Evolutionary conservation across 768 basidiomycete species (phyloP).

Genomic region (Hortiboletus flavorubellus): DNA sequence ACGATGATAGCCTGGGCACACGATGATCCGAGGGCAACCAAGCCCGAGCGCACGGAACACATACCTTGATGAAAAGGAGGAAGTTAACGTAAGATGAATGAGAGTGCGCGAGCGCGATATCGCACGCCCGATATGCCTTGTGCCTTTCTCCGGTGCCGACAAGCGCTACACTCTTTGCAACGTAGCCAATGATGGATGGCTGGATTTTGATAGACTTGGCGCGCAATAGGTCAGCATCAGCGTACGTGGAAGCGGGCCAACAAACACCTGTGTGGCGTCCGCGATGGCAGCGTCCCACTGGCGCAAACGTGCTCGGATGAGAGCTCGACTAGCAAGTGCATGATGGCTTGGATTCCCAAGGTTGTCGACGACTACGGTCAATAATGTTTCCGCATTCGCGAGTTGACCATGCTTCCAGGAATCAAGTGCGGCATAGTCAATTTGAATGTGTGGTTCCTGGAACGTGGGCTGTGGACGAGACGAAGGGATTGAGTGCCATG

Average conservation of each 20-base stretch:
- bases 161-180: neutral
- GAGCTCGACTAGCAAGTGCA: neutral
- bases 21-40: accelerated
- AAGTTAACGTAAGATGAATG: neutral
- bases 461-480: neutral
- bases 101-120: neutral
- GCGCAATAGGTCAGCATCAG: neutral
- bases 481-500: neutral
- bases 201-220: neutral
- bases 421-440: neutral
- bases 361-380: neutral
- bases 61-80: neutral
- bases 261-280: neutral
- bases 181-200: neutral
- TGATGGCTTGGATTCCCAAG: neutral
- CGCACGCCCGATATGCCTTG: neutral
- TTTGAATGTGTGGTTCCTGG: neutral
- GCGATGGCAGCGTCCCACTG: neutral
- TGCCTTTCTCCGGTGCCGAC: neutral
- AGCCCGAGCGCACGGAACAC: neutral
- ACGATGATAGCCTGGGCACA: neutral
- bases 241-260: neutral
- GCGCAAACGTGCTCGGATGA: neutral
- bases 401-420: neutral
- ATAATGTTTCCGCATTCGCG: neutral